These are phyloP conservation scores for Geosmithia putterillii DNA, from an alignment of 2,329 filamentous ascomycete species.

Conservation along the genomic window DNA sequence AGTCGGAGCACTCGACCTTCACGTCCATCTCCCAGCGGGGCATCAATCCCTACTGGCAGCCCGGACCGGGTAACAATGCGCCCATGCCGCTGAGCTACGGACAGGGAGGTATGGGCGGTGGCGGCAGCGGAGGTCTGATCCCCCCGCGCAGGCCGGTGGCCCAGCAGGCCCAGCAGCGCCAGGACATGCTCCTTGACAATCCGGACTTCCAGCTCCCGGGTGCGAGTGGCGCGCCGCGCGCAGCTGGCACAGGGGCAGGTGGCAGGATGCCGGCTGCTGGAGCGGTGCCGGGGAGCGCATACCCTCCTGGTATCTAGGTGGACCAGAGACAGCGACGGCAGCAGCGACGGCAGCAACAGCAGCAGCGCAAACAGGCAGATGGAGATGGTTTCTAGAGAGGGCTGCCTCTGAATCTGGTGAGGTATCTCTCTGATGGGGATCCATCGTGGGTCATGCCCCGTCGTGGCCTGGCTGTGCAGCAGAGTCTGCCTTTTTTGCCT, in stretches of 20 bases:
- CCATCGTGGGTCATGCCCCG: too few relatives aligned
- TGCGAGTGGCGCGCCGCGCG: conserved; percentile 10
- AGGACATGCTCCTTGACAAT: conserved; percentile 69
- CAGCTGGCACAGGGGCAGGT: background rate
- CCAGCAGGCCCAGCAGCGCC: conserved; percentile 32
- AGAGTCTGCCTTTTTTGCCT: too few relatives aligned
- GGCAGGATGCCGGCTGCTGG: conserved; percentile 17
- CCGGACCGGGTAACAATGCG: too few relatives aligned
- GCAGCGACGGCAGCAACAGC: background rate
- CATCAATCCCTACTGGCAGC: conserved; percentile 84
- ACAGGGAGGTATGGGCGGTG: too few relatives aligned
- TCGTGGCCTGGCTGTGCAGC: too few relatives aligned
- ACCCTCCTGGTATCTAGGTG: conserved; percentile 21
- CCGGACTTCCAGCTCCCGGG: conserved; percentile 72
- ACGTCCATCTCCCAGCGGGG: conserved; percentile 83
- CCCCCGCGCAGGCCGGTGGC: conserved; percentile 15
- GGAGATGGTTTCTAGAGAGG: background rate
- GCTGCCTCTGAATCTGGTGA: background rate
- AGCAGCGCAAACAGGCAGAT: too few relatives aligned
- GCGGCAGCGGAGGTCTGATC: background rate
- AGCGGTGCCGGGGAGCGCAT: conserved; percentile 41
- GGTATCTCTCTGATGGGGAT: background rate
- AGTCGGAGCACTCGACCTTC: conserved; percentile 74
- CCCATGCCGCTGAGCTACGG: background rate
- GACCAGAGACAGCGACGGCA: background rate